A percentile compares a stretch with the other conserved stretches of the same genome.
Evolutionary conservation across 768 basidiomycete genomes (phyloP).

Genomic region (Termitomyces eurrhizus): DNA sequence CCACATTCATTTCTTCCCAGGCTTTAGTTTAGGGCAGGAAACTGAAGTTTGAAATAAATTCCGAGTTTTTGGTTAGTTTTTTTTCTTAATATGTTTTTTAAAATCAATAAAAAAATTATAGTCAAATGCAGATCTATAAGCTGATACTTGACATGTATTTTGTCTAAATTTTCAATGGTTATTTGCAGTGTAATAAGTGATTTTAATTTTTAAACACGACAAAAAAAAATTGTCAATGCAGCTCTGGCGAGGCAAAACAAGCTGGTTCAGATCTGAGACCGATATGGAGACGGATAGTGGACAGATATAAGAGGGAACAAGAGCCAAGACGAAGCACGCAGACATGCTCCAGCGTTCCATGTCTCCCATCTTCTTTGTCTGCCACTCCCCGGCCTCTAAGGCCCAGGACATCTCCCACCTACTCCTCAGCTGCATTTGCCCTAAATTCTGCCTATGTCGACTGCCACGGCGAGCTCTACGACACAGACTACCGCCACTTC

Average conservation of each 20-base stretch:
- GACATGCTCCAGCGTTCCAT: constrained; percentile 12
- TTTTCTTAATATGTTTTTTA: too few species aligned
- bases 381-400: constrained; percentile 20
- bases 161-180: too few species aligned
- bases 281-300: constrained; percentile 12
- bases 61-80: too few species aligned
- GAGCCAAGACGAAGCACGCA: neutral
- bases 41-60: too few species aligned
- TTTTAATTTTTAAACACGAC: too few species aligned
- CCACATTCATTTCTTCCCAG: too few species aligned
- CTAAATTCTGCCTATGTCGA: constrained; percentile 49
- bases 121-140: too few species aligned
- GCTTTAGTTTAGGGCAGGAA: too few species aligned
- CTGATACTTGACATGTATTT: too few species aligned
- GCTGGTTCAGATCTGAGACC: constrained; percentile 4
- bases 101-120: too few species aligned
- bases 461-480: constrained; percentile 58
- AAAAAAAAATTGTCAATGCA: too few species aligned
- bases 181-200: too few species aligned
- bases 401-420: constrained; percentile 50
- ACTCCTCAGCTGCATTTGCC: constrained; percentile 34
- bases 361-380: constrained; percentile 12
- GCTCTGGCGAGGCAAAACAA: constrained; percentile 11
- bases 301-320: constrained; percentile 7
- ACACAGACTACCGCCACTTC: constrained; percentile 66